Evolutionary conservation across 1,284 basidiomycete genomes (phyloP), one percentile per base, ranked within the genome.

Genomic region (Papiliotrema flavescens): DNA sequence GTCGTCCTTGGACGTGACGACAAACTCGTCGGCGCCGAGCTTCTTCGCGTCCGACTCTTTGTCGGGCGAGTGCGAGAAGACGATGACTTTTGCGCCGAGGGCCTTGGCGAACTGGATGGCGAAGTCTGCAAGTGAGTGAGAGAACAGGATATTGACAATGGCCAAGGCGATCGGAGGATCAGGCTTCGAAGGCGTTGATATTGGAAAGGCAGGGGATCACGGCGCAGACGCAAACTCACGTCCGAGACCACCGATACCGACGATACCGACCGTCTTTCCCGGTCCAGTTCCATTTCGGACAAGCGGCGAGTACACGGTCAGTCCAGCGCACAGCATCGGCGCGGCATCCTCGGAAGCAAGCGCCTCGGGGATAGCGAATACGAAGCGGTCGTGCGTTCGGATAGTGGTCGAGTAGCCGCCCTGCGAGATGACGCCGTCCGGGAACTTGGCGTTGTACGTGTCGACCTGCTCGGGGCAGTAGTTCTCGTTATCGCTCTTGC

Each of bases 231-330:
- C 8, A 4, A n/a, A 62, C 66, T 63, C 39, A 68, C 65, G 60
- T n/a, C 60, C 67, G 5, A 75, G 60, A 54, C 84, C 85, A 47
- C 84, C 84, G 36, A 85, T 80, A 22, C 86, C 85, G 56, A 85
- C 76, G 48, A 88, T 76, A 43, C 84, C 86, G 51, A 88, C 84
- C 57, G 80, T 82, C 78, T 84, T 85, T 20, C 85, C 85, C 1
- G 84, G 81, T 0, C 84, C 85, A 19, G 80, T 80, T 26, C 84
- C 83, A 70, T 85, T 82, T 47, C 82, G 76, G 51, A 81, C 78
- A 15, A 88, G 75, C 3, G 86, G 85, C 1, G 83, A 83, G 76
- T 79, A 87, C 37, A 85, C 81, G 2, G 86, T 87, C n/a, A 87
- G 70, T 41, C 86, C 86, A 8, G 79, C 85, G 63, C 85, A 87